Percentiles rank a stretch among this genome's conserved stretches.
phyloP scores from a whole-genome alignment of 805 yeast species.

The Yarrowia phangngaensis region DNA sequence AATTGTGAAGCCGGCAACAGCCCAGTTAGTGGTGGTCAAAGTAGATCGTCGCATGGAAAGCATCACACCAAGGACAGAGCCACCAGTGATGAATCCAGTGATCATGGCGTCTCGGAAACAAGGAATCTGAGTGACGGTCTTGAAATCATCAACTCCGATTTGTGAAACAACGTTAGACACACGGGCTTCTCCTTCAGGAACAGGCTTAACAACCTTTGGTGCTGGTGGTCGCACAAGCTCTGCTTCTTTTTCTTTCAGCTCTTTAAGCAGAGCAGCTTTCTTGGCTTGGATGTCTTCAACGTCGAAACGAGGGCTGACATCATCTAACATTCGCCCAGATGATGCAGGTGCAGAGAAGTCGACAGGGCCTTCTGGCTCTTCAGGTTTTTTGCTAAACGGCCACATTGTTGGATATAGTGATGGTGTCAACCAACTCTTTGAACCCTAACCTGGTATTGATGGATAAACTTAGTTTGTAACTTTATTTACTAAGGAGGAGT shows the following conservation, averaged over 20 bases:
- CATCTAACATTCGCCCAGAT: constrained; percentile 2
- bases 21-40: constrained; percentile 67
- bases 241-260: constrained; percentile 18
- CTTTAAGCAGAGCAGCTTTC: constrained; percentile 20
- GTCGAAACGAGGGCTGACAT: constrained; percentile 13
- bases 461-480: no score
- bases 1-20: constrained; percentile 68
- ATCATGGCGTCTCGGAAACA: constrained; percentile 42
- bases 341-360: constrained; percentile 14
- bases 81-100: constrained; percentile 39
- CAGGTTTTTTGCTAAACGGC: constrained; percentile 9
- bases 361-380: constrained; percentile 6
- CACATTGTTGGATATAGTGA: no score
- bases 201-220: constrained; percentile 18
- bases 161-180: constrained; percentile 17
- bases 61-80: constrained; percentile 37
- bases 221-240: constrained; percentile 20
- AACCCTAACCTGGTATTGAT: no score
- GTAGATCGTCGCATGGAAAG: constrained; percentile 25
- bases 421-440: no score
- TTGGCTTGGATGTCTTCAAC: constrained; percentile 23
- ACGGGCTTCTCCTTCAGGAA: constrained; percentile 22
- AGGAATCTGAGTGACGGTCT: constrained; percentile 37
- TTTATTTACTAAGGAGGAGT: no score
- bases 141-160: constrained; percentile 37